Conservation (phyloP, 805 yeast genomes). For the Huiozyma naganishii region DNA sequence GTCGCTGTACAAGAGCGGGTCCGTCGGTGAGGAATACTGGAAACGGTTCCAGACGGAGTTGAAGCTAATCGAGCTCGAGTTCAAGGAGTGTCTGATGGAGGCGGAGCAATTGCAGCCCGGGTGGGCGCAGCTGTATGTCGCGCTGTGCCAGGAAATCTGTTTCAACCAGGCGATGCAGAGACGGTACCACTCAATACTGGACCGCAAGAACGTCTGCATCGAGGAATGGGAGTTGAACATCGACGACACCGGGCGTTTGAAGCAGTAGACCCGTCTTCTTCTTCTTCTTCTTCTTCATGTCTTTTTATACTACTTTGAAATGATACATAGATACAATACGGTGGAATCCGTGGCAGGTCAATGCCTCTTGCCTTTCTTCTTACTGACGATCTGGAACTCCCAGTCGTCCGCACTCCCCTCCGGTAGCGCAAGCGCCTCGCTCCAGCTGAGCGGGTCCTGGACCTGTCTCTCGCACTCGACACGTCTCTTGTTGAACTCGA, state of each 20-base stretch:
- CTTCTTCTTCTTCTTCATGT: constrained; percentile 40
- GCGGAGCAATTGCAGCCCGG: constrained; percentile 65
- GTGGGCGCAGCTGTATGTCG: constrained; percentile 71
- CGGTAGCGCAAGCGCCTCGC: constrained; percentile 47
- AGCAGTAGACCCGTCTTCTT: constrained; percentile 26
- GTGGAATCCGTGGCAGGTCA: constrained; percentile 3
- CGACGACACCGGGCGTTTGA: constrained; percentile 22
- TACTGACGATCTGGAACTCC: constrained; percentile 57
- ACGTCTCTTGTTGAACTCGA: constrained; percentile 75
- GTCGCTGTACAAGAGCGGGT: constrained; percentile 72
- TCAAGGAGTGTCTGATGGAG: constrained; percentile 64
- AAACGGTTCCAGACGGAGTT: constrained; percentile 69
- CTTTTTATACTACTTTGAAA: constrained; percentile 5
- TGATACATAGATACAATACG: not conserved
- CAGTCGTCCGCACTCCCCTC: constrained; percentile 40
- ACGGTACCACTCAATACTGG: constrained; percentile 38
- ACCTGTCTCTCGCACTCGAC: constrained; percentile 51
- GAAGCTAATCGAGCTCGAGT: constrained; percentile 71
- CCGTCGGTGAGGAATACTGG: constrained; percentile 82
- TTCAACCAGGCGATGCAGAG: constrained; percentile 85
- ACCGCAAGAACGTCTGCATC: constrained; percentile 28
- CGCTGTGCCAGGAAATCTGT: constrained; percentile 77
- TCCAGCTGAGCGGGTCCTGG: constrained; percentile 54
- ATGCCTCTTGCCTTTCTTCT: constrained; percentile 43
- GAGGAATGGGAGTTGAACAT: constrained; percentile 24